Percentiles rank a stretch among this genome's conserved stretches.
Conservation (phyloP, 176 grass and related monocot species). For the Musa acuminata region DNA sequence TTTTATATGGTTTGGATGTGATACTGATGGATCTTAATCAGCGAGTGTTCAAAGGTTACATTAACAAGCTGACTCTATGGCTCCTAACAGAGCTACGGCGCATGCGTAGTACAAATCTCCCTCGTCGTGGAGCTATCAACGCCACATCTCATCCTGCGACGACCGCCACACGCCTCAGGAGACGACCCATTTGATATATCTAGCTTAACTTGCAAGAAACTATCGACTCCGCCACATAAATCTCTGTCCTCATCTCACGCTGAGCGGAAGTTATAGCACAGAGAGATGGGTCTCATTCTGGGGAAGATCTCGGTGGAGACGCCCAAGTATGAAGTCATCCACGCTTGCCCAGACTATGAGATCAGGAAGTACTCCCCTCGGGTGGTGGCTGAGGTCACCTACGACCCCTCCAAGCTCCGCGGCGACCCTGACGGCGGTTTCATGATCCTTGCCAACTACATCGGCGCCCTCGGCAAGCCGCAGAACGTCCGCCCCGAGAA, state of each 20-base stretch:
- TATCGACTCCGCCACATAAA: not conserved
- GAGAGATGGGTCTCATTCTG: constrained; percentile 59
- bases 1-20: too few relatives aligned
- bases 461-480: constrained; percentile 68
- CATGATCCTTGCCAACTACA: constrained; percentile 72
- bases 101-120: too few relatives aligned
- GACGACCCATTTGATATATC: not conserved
- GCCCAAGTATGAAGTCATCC: constrained; percentile 75
- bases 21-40: too few relatives aligned
- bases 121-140: not conserved
- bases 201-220: not conserved
- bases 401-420: constrained; percentile 55
- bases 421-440: constrained; percentile 69
- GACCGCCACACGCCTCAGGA: not conserved
- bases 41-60: too few relatives aligned
- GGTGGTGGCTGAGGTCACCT: constrained; percentile 70
- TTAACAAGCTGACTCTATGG: too few relatives aligned
- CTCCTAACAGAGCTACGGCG: too few relatives aligned
- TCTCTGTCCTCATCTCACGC: not conserved
- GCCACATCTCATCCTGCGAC: not conserved
- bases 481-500: constrained; percentile 74
- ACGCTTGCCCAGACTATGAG: constrained; percentile 73
- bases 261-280: too few relatives aligned
- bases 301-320: constrained; percentile 86
- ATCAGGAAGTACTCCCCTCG: constrained; percentile 61